Percentiles rank a stretch among this genome's conserved stretches.
Evolutionary conservation across 768 basidiomycete genomes (phyloP).

Genomic region (Suillus spraguei): DNA sequence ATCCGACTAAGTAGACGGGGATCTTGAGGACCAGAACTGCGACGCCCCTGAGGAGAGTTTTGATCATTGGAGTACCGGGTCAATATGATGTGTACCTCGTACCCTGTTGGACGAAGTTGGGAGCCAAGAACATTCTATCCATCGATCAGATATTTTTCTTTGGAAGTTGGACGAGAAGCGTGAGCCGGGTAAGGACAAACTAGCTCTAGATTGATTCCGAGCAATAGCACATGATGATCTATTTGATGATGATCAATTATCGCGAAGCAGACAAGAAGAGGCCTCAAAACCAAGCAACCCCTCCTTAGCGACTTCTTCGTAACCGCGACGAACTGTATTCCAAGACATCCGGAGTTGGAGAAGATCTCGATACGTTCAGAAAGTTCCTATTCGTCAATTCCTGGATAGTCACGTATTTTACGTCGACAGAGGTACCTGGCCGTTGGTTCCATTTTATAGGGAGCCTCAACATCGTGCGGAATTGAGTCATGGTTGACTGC

Average conservation of each 20-base stretch:
- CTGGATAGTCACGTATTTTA: not conserved
- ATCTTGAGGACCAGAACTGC: not conserved
- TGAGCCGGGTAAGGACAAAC: conserved; percentile 1
- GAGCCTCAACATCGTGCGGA: not conserved
- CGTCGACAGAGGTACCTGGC: not conserved
- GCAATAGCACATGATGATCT: not conserved
- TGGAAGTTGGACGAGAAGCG: not conserved
- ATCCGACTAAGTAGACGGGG: not conserved
- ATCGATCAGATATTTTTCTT: not conserved
- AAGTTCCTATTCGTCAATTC: conserved; percentile 1
- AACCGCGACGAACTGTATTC: not conserved
- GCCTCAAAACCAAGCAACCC: not conserved
- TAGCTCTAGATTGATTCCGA: not conserved
- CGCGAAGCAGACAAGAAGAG: not conserved
- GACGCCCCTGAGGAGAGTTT: not conserved
- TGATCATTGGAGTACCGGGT: not conserved
- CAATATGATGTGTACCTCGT: not conserved
- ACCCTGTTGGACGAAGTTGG: not conserved
- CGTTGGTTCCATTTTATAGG: not conserved
- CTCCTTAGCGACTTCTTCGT: conserved; percentile 1
- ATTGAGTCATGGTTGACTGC: not conserved
- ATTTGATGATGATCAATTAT: conserved; percentile 1
- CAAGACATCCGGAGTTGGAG: not conserved
- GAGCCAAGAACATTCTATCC: not conserved
- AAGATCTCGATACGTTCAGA: not conserved